A percentile compares a stretch with the other conserved stretches of the same genome.
Evolutionary conservation across 2,329 filamentous ascomycete species (phyloP).

Genomic region (Didymella exigua): DNA sequence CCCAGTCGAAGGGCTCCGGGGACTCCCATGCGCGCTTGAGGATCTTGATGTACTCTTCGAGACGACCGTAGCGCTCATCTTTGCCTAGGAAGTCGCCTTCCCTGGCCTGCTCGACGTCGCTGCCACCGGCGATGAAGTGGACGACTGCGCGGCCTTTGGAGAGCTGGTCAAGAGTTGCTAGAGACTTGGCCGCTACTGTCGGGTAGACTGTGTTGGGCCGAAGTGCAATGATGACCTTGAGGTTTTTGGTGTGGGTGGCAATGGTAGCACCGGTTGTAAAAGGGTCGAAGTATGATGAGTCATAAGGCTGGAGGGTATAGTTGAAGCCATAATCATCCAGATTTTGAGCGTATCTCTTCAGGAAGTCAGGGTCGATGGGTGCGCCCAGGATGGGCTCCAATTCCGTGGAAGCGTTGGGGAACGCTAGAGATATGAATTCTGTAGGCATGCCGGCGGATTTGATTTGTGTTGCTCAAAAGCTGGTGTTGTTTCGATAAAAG

Average conservation of each 20-base stretch:
- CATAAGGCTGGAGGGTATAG: constrained; percentile 66
- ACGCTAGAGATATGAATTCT: constrained; percentile 66
- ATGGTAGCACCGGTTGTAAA: constrained; percentile 66
- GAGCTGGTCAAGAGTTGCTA: constrained; percentile 66
- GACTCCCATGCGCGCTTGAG: constrained; percentile 64
- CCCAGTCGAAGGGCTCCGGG: constrained; percentile 65
- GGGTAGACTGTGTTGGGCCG: constrained; percentile 67
- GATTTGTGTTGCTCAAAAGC: background rate
- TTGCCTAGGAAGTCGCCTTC: constrained; percentile 67
- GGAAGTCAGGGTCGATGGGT: constrained; percentile 61
- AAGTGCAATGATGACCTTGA: constrained; percentile 67
- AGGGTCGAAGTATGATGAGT: constrained; percentile 61
- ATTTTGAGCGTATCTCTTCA: constrained; percentile 61
- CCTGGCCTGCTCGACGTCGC: constrained; percentile 63
- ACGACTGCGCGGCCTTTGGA: constrained; percentile 64
- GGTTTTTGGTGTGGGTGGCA: constrained; percentile 61
- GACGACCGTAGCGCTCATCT: constrained; percentile 61
- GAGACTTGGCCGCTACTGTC: constrained; percentile 66
- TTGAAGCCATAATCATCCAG: constrained; percentile 67
- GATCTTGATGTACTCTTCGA: constrained; percentile 68
- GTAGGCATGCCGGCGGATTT: constrained; percentile 13
- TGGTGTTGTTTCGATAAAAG: background rate
- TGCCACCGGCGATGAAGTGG: constrained; percentile 68
- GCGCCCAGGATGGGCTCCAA: constrained; percentile 59
- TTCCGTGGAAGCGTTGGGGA: constrained; percentile 63